A percentile compares a stretch with the other conserved stretches of the same genome.
Evolutionary conservation across 2,329 filamentous ascomycete genomes (phyloP).

Genomic region (Pseudocercospora fuligena): DNA sequence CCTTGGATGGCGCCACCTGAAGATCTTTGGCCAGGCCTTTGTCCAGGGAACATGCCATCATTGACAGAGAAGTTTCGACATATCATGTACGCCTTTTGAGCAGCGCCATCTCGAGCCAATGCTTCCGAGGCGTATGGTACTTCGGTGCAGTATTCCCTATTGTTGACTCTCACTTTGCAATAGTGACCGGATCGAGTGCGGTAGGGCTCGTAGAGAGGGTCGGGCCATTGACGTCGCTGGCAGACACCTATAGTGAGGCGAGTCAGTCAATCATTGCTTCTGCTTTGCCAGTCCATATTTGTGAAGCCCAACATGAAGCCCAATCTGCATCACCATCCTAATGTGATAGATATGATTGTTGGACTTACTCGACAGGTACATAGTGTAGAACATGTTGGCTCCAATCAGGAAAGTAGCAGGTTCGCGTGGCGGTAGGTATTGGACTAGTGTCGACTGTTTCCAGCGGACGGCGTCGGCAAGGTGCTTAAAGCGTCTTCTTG

Average conservation of each 20-base stretch:
- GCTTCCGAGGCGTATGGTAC: slow-evolving; percentile 79
- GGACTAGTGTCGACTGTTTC: slow-evolving; percentile 30
- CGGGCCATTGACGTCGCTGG: slow-evolving; percentile 89
- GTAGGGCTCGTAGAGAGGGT: slow-evolving; percentile 86
- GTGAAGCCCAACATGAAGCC: slow-evolving; percentile 28
- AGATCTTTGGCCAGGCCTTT: slow-evolving; percentile 57
- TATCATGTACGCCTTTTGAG: slow-evolving; percentile 95
- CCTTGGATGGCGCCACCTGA: slow-evolving; percentile 59
- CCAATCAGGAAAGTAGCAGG: slow-evolving; percentile 23
- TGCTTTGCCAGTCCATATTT: slow-evolving; percentile 15
- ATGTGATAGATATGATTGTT: slow-evolving; percentile 32
- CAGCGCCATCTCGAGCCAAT: slow-evolving; percentile 88
- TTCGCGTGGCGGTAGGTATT: slow-evolving; percentile 28
- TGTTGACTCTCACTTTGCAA: slow-evolving; percentile 92
- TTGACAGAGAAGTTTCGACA: slow-evolving; percentile 98
- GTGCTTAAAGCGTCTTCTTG: slow-evolving; percentile 32
- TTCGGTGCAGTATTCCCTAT: slow-evolving; percentile 93
- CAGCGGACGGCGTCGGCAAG: slow-evolving; percentile 35
- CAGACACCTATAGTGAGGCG: slow-evolving; percentile 71
- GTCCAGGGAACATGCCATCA: slow-evolving; percentile 77
- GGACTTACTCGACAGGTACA: slow-evolving; percentile 62
- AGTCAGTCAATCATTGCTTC: slow-evolving; percentile 9
- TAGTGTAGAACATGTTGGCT: slow-evolving; percentile 47
- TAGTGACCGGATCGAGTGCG: slow-evolving; percentile 75
- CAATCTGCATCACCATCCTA: slow-evolving; percentile 20